Base-by-base conservation (phyloP, 1,284 basidiomycete genomes). In the Bjerkandera adusta region DNA sequence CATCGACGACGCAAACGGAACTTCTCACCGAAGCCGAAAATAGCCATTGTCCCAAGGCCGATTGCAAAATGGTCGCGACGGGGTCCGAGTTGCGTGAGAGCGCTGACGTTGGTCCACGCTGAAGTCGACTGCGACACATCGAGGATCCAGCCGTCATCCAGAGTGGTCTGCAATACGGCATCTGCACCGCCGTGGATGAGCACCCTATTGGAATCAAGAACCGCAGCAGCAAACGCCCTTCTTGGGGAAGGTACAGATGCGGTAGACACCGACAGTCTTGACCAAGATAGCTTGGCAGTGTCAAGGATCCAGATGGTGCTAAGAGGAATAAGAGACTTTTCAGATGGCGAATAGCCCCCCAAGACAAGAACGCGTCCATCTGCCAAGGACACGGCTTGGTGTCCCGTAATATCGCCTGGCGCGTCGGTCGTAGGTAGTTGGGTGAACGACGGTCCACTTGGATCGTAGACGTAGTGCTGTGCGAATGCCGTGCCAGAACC, bases 121-220 rank as follows among this genome's bases (percentile, higher is more conserved):
- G 78, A 75, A 38, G 78, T 76, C 52, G 63, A 71, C 56, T 72
- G 67, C 4, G 71, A 69, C 0, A 78, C 76, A 55, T 92, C 81
- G 36, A 92, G 69, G 36, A 87, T 69, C 85, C 87, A 92, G 2
- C 85, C 85, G 60, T 93, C 91, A 36, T 67, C 71, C 47, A 77
- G 79, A 11, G 75, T 78, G 1, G 59, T 70, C 54, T 80, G 74
- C 43, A 85, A 68, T 24, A 56, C 61, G 5, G 73, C 74, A 60
- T 86, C 81, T n/a, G 78, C 75, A 10, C 91, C 91, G 16, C 91
- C 91, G 29, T 91, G 86, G 10, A 93, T 78, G 44, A 92, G 66
- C 22, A 91, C 68, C 46, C 74, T 76, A 21, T 72, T 76, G 36
- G 73, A 72, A 29, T 74, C 66, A 16, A 84, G 70, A 11, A 79